Base-by-base conservation (phyloP, 2,329 filamentous ascomycete genomes). In the Verruconis gallopava region DNA sequence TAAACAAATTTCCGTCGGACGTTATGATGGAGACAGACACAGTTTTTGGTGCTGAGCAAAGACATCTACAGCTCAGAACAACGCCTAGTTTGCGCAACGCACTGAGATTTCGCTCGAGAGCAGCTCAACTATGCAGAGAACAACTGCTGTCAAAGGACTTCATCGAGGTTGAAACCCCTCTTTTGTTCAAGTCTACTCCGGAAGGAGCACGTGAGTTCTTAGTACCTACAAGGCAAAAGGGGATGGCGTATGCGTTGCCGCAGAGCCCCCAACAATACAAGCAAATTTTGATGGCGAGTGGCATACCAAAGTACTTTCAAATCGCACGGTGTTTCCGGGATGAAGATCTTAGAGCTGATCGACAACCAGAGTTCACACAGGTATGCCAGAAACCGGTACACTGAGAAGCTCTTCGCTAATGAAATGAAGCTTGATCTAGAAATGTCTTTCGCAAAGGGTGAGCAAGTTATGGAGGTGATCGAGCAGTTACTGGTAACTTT, bases 181-280 rank as follows among this genome's bases (percentile, higher is more conserved):
- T 95, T 3, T 71, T 98, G 1, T 98, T 98, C 73, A 98, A 96
- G 60, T 95, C 91, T 0, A 98, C 91, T 0, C 85, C 91, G 0
- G 91, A 98, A 63, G 91, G 91, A 1, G 93, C 91, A 1, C 73
- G 89, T 38, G 91, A 98, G 58, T 98, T 98, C 48, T 61, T 98
- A 4, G 89, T 98, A 3, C 91, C 91, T 0, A 93, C 88, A 1
- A 71, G 91, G 20, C 73, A 71, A 25, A 71, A 69, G 1, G 85
- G 85, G 0, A 66, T 78, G 46, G 86, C 85, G 3, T 98, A 96
- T 59, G 91, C 91, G 5, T 67, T 98, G 15, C 88, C 88, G 0
- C 93, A 98, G 58, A 96, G 89, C 49, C 91, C 91, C 0, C 91
- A 98, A 59, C 91, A 98, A 59, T 98, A 96, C 58, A 98, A 98